These are phyloP conservation scores for Serendipita indica DNA, from an alignment of 768 basidiomycete species.

Conservation along the genomic window DNA sequence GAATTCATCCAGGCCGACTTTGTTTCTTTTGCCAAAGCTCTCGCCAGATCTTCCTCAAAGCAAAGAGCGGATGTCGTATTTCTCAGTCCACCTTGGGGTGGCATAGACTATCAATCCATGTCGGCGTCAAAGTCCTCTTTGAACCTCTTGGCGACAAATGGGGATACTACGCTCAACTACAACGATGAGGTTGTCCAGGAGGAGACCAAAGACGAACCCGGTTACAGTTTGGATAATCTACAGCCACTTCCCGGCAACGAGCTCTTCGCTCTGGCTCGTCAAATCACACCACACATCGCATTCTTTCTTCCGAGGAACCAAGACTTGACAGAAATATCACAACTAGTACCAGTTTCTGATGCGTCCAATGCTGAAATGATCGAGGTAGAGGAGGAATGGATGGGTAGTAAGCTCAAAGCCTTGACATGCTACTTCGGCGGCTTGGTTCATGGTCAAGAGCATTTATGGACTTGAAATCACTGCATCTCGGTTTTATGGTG, in stretches of 20 bases:
- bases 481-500: no score
- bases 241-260: slow-evolving; percentile 70
- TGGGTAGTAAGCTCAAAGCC: slow-evolving; percentile 84
- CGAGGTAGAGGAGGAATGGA: slow-evolving; percentile 96
- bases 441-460: slow-evolving; percentile 51
- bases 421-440: slow-evolving; percentile 91
- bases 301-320: slow-evolving; percentile 82
- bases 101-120: slow-evolving; percentile 50
- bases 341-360: slow-evolving; percentile 25
- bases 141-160: slow-evolving; percentile 13
- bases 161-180: background rate
- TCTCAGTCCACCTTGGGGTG: slow-evolving; percentile 92
- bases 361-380: slow-evolving; percentile 35
- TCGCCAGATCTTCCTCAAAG: slow-evolving; percentile 17
- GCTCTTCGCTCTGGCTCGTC: slow-evolving; percentile 58
- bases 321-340: slow-evolving; percentile 53
- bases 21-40: slow-evolving; percentile 52
- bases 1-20: slow-evolving; percentile 88
- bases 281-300: slow-evolving; percentile 68
- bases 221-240: slow-evolving; percentile 57
- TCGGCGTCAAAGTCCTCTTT: slow-evolving; percentile 16
- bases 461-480: slow-evolving; percentile 28
- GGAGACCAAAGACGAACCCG: slow-evolving; percentile 12
- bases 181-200: slow-evolving; percentile 10
- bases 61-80: slow-evolving; percentile 79